These are phyloP conservation scores for Alternaria tenuissima DNA, from an alignment of 2,329 filamentous ascomycete species.

Conservation along the genomic window DNA sequence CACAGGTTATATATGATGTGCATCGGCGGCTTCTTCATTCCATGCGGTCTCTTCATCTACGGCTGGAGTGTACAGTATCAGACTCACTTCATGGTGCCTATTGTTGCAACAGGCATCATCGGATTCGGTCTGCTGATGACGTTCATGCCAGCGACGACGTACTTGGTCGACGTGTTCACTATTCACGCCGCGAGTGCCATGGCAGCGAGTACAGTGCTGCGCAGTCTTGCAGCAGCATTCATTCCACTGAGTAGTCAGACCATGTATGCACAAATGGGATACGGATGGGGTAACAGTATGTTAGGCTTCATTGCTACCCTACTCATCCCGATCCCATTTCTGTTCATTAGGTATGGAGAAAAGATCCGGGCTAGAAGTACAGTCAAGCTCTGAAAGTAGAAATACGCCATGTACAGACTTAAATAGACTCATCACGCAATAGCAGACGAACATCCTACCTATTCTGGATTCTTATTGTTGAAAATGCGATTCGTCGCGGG, in stretches of 20 bases:
- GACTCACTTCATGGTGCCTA: constrained; percentile 49
- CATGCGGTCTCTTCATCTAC: constrained; percentile 50
- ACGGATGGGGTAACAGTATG: constrained; percentile 52
- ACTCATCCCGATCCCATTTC: constrained; percentile 46
- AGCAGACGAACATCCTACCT: background rate
- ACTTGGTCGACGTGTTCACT: constrained; percentile 54
- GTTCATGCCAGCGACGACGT: constrained; percentile 52
- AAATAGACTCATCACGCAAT: background rate
- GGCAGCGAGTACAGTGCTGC: constrained; percentile 52
- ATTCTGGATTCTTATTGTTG: background rate
- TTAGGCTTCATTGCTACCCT: constrained; percentile 46
- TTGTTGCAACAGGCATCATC: constrained; percentile 44
- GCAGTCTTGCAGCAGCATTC: constrained; percentile 50
- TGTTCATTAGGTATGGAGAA: constrained; percentile 49
- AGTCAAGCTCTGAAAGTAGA: constrained; percentile 34
- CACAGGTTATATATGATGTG: constrained; percentile 48
- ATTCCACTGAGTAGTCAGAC: constrained; percentile 51
- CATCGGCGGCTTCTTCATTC: constrained; percentile 44
- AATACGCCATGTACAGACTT: background rate
- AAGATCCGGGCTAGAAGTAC: constrained; percentile 38
- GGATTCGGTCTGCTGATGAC: constrained; percentile 48
- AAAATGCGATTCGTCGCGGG: background rate
- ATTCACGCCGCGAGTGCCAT: constrained; percentile 54
- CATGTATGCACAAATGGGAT: constrained; percentile 52
- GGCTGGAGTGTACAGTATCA: constrained; percentile 47